Evolutionary conservation across 2,329 filamentous ascomycete species (phyloP).

Genomic region (Stachybotrys chartarum): DNA sequence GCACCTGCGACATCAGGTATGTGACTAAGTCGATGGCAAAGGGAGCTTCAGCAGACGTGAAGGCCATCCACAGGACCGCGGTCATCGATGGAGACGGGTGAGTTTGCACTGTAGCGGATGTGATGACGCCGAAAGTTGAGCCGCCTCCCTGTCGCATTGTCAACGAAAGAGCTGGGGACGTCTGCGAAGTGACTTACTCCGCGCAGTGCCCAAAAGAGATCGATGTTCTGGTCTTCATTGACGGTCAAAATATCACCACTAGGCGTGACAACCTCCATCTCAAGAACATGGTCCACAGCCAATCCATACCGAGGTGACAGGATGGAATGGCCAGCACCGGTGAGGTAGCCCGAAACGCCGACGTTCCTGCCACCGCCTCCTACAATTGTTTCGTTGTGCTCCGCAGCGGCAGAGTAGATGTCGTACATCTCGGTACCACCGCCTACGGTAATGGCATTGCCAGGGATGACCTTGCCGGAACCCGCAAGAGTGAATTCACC

Average conservation of each 20-base stretch:
- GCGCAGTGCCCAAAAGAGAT: conserved; percentile 58
- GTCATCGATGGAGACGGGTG: conserved; percentile 29
- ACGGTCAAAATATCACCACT: conserved; percentile 40
- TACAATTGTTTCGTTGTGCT: conserved; percentile 40
- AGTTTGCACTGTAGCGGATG: conserved; percentile 47
- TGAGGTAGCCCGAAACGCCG: conserved; percentile 52
- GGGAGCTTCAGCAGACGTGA: background rate
- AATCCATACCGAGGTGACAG: conserved; percentile 48
- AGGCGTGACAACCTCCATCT: conserved; percentile 50
- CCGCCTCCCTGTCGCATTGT: conserved; percentile 39
- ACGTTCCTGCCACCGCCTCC: conserved; percentile 49
- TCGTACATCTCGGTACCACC: conserved; percentile 46
- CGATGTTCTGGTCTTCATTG: conserved; percentile 44
- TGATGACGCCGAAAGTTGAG: conserved; percentile 54
- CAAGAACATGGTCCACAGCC: conserved; percentile 54
- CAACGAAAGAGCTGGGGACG: accelerated
- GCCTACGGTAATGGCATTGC: conserved; percentile 42
- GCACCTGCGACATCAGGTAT: conserved; percentile 37
- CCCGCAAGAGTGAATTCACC: conserved; percentile 33
- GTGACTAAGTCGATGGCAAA: conserved; percentile 29
- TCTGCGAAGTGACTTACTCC: conserved; percentile 33
- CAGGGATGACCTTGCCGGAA: conserved; percentile 31
- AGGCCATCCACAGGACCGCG: background rate
- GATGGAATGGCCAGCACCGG: conserved; percentile 53
- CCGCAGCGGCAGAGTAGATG: conserved; percentile 36